A percentile compares a stretch with the other conserved stretches of the same genome.
phyloP scores from a whole-genome alignment of 257 asterid species.

The Gynochthodes officinalis region DNA sequence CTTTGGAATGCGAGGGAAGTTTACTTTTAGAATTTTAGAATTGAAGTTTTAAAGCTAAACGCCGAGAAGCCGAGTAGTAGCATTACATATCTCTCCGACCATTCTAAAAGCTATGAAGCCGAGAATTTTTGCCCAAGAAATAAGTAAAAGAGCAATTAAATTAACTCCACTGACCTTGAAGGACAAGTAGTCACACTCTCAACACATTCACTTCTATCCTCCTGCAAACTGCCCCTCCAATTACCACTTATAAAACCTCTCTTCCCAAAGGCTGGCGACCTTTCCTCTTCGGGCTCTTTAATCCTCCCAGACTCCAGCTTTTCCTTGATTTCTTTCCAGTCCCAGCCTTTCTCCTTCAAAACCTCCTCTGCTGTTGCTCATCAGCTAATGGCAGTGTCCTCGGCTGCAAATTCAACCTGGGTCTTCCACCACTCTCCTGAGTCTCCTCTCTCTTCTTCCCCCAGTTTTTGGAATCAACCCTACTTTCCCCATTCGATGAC shows the following conservation, averaged over 20 bases:
- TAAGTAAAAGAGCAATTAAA: background rate
- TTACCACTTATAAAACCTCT: conserved; percentile 62
- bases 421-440: conserved; percentile 45
- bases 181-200: conserved; percentile 48
- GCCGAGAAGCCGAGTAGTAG: too few relatives aligned
- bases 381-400: conserved; percentile 36
- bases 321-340: conserved; percentile 82
- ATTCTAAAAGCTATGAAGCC: too few relatives aligned
- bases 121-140: too few relatives aligned
- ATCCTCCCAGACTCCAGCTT: conserved; percentile 62
- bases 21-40: too few relatives aligned
- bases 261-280: conserved; percentile 30
- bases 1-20: too few relatives aligned
- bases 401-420: conserved; percentile 53
- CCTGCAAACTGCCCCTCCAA: conserved; percentile 48
- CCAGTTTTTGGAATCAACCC: conserved; percentile 59
- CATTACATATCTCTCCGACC: too few relatives aligned
- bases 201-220: conserved; percentile 48
- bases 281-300: conserved; percentile 43
- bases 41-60: too few relatives aligned
- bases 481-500: conserved; percentile 16
- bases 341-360: conserved; percentile 90
- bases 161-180: conserved; percentile 46
- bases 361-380: conserved; percentile 95
- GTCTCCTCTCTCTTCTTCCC: conserved; percentile 60